Percentiles rank a stretch among this genome's conserved stretches.
Evolutionary conservation across 148 eudicot species (phyloP).

Genomic region (Salicornia ramosissima): DNA sequence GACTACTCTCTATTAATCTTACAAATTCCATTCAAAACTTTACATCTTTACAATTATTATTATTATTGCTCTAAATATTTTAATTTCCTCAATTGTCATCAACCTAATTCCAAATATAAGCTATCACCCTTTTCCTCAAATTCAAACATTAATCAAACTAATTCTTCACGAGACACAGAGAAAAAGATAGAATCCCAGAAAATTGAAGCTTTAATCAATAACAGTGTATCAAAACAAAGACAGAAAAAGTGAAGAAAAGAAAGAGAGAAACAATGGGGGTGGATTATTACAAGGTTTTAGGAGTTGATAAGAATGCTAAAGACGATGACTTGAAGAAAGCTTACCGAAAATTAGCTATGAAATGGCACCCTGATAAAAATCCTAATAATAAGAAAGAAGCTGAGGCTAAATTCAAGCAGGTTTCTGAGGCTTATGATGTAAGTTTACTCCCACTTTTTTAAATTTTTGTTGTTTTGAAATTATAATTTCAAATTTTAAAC

Average conservation of each 20-base stretch:
- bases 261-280: constrained; percentile 46
- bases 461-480: too few species aligned
- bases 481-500: neutral
- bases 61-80: neutral
- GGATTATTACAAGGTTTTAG: constrained; percentile 52
- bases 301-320: constrained; percentile 45
- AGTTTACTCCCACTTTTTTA: constrained; percentile 7
- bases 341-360: constrained; percentile 56
- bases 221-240: neutral
- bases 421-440: constrained; percentile 69
- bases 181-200: neutral
- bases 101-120: neutral
- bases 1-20: constrained; percentile 20
- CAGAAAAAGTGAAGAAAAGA: constrained; percentile 1
- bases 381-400: constrained; percentile 52
- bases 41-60: neutral
- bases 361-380: constrained; percentile 62
- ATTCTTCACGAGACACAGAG: neutral
- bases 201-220: neutral
- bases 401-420: constrained; percentile 67
- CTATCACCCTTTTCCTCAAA: neutral
- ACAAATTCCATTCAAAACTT: neutral
- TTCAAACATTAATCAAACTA: neutral
- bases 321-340: constrained; percentile 73
- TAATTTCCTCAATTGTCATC: too few species aligned